Base-by-base conservation (phyloP, 768 basidiomycete species). In the Peribolospora baueri region DNA sequence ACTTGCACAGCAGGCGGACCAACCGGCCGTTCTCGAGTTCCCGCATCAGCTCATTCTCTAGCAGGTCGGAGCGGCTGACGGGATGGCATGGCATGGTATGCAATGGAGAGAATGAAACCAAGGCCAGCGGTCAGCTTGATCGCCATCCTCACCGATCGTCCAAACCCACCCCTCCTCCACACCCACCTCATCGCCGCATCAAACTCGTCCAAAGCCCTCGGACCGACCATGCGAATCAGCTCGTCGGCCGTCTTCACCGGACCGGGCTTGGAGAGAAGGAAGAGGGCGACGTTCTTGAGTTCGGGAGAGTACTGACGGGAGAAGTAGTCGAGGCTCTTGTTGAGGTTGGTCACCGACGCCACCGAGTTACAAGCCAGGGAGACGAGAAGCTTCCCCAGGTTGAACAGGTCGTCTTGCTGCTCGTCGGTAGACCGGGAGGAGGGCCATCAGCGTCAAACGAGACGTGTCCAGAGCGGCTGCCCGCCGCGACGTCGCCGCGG, bases 11-110 rank as follows among this genome's bases (percentile, higher is more conserved):
- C 51, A 97, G 68, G 50, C 93, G 74, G 40, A 95, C 82, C 7
- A 97, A 72, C 38, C 93, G 74, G 0, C 82, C 87, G 63, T 98
- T 97, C 71, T 97, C 93, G 25, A 97, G 72, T 65, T 97, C 91
- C 46, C 80, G 75, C 68, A 80, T 73, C 42, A 97, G 72, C 61
- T 95, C 84, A 11, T 74, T 72, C 65, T 97, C 88, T 13, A 95
- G 70, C 41, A 75, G 71, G 63, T 98, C 93, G 10, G 74, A 73
- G 37, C 82, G 79, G 57, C 88, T 91, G 61, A 25, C 9, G 10
- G 8, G 7, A 25, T 41, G 8, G 7, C 8, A 25, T 25, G 25
- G 25, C 25, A 25, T 25, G 25, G 25, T 25, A 37, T 36, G 2
- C 14, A 40, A 25, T 37, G n/a, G 49, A 50, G 37, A 13, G 37